Base-by-base conservation (phyloP, 169 alveolate genomes). In the Besnoitia besnoiti region DNA sequence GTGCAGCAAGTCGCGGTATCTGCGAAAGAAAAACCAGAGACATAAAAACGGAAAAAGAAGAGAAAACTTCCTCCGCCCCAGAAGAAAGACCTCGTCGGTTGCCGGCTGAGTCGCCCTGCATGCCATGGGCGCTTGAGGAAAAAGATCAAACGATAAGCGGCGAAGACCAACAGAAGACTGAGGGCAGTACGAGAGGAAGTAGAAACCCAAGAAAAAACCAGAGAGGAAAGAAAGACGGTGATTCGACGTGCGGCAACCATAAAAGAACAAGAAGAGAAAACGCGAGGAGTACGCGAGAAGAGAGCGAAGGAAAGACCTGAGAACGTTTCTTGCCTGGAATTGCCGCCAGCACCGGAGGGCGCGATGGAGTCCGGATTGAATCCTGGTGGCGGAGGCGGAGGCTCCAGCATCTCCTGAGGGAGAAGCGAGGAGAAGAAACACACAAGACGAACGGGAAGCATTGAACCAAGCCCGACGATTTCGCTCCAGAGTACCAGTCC, bases 331-430 rank as follows among this genome's bases (percentile, higher is more conserved):
- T 67, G 14, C 40, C n/a, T 37, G 27, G 82, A 35, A 67, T 21
- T 27, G 44, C 10, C 46, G 40, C 47, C 40, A 0, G 82, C n/a
- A 30, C 77, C 40, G 46, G 1, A 21, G 67, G 33, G 33, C 3
- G 27, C 33, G 33, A n/a, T n/a, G 24, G 67, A 8, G 67, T n/a
- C 24, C 87, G 39, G 67, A 75, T 24, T 4, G 75, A 30, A 49
- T 3, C 47, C 75, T 12, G 62, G 90, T 35, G 90, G 90, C 10
- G 90, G 90, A 1, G 90, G 90, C 27, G 90, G 90, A 16, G 90
- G 90, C n/a, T 44, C 90, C 39, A 82, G 75, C 62, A 82, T 51
- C 39, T 82, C 90, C 90, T 82, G 90, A 77, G 7, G 35, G 24
- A 77, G 59, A 1, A 21, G 87, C 21, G 39, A 77, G 7, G 50